Evolutionary conservation across 2,329 filamentous ascomycete species (phyloP), one percentile per base, ranked within the genome.

Genomic region (Cordyceps fumosorosea): DNA sequence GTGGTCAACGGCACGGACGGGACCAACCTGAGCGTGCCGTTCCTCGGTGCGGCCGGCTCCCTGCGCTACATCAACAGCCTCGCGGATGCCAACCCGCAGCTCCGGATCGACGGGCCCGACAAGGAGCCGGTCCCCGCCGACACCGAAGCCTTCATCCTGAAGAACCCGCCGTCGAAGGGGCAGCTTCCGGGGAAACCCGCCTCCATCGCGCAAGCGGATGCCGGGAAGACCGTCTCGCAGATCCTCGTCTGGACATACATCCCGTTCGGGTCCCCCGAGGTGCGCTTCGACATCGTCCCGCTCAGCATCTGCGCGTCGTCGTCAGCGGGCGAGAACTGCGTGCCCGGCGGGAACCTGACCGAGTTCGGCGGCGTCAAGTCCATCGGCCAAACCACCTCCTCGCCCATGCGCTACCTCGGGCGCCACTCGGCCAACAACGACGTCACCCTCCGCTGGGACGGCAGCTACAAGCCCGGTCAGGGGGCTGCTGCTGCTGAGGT

Each of bases 1-100:
- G 69, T 74, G 14, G 67, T 80, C 56, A 75, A 73, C 40, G 71
- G 71, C 50, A 73, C 71, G 44, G 75, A 74, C 29, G 71, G 70
- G 24, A 71, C 74, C 12, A 65, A 66, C 18, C 69, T 78, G 20
- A 67, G 68, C 4, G 64, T 79, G 6, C 77, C 77, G 2, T 79
- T 78, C 66, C 69, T 75, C n/a, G 76, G 76, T 16, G 65, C 75
- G 5, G 69, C 64, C 4, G 71, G 72, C 4, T 18, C 12, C 24
- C 47, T 50, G 12, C 47, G 47, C 14, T 10, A 14, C 47, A 22
- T 50, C 47, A 50, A 26, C 16, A 14, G 22, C 14, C 47, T 24
- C 47, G 24, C 5, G 4, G 0, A 7, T 26, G 11, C 47, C 24
- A 5, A 5, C 16, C 47, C 22, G 16, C 16, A 26, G 7, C 47